These are phyloP conservation scores for Diutina scorzettiae DNA, from an alignment of 1,139 yeast genomes.

Conservation along the genomic window DNA sequence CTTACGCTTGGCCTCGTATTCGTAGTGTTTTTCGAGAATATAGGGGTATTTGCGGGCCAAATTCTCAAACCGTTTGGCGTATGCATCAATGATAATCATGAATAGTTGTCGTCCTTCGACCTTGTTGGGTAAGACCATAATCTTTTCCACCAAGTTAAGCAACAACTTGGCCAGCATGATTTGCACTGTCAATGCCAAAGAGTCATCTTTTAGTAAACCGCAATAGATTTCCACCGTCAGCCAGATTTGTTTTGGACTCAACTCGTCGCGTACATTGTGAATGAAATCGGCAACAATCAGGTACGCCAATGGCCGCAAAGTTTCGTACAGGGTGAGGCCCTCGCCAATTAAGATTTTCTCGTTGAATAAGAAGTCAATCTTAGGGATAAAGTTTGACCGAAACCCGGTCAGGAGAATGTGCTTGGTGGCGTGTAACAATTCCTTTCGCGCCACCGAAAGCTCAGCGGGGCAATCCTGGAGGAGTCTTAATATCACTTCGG, in stretches of 20 bases:
- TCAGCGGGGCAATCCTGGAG: conserved; percentile 97
- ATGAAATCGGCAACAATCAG: conserved; percentile 94
- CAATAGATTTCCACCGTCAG: conserved; percentile 80
- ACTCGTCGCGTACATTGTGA: conserved; percentile 80
- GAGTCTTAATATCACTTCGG: conserved; percentile 75
- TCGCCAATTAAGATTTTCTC: conserved; percentile 85
- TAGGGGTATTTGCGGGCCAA: conserved; percentile 61
- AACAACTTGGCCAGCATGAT: conserved; percentile 93
- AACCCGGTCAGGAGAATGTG: conserved; percentile 88
- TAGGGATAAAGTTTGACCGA: conserved; percentile 71
- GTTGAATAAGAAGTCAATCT: conserved; percentile 73
- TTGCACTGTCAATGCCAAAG: conserved; percentile 83
- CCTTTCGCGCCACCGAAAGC: conserved; percentile 83
- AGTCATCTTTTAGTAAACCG: conserved; percentile 65
- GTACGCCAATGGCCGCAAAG: conserved; percentile 81
- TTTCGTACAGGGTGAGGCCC: conserved; percentile 84
- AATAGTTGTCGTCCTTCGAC: conserved; percentile 77
- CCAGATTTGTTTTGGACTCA: conserved; percentile 78
- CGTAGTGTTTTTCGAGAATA: conserved; percentile 51
- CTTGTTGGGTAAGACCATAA: conserved; percentile 72
- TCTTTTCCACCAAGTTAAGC: conserved; percentile 78
- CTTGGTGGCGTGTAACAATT: conserved; percentile 84
- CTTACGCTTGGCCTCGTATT: conserved; percentile 32
- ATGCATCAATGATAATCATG: conserved; percentile 76
- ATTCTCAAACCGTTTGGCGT: conserved; percentile 70